These are phyloP conservation scores for Trebouxia gelatinosa DNA, from an alignment of 163 green algal species.

Conservation along the genomic window DNA sequence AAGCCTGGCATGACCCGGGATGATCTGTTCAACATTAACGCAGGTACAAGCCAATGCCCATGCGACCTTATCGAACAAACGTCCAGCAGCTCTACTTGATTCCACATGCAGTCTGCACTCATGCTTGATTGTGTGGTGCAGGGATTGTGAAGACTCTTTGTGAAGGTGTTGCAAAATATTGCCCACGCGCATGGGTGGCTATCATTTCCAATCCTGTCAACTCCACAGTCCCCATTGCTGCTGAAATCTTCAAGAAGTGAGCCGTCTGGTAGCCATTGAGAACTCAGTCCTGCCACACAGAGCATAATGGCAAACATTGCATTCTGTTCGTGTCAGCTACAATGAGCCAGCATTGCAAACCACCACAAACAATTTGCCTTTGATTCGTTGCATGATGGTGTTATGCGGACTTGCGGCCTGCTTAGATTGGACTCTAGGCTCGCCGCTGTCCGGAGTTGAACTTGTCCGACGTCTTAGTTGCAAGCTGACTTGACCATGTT, in stretches of 20 bases:
- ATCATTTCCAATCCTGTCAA: slow-evolving; percentile 97
- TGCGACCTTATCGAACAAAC: not conserved
- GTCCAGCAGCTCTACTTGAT: not conserved
- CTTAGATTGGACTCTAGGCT: no score
- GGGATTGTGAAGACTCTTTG: slow-evolving; percentile 76
- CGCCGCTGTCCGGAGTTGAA: no score
- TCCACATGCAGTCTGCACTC: not conserved
- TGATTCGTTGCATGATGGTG: no score
- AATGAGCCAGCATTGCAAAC: no score
- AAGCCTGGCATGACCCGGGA: slow-evolving; percentile 77
- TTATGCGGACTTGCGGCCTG: no score
- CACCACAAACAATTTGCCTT: no score
- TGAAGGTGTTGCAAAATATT: slow-evolving; percentile 78
- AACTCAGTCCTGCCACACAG: no score
- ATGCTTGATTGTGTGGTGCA: slow-evolving; percentile 12
- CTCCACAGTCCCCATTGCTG: slow-evolving; percentile 91
- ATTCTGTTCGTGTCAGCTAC: no score
- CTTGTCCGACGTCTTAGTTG: no score
- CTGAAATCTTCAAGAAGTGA: slow-evolving; percentile 73
- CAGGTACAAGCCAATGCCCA: slow-evolving; percentile 1
- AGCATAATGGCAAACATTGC: no score
- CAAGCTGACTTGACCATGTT: no score
- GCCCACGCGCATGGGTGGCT: slow-evolving; percentile 77
- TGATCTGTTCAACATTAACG: slow-evolving; percentile 94
- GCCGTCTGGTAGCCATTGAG: no score